These are phyloP conservation scores for Staphylotrichum longicolle DNA, from an alignment of 495 filamentous ascomycete species.

Conservation along the genomic window DNA sequence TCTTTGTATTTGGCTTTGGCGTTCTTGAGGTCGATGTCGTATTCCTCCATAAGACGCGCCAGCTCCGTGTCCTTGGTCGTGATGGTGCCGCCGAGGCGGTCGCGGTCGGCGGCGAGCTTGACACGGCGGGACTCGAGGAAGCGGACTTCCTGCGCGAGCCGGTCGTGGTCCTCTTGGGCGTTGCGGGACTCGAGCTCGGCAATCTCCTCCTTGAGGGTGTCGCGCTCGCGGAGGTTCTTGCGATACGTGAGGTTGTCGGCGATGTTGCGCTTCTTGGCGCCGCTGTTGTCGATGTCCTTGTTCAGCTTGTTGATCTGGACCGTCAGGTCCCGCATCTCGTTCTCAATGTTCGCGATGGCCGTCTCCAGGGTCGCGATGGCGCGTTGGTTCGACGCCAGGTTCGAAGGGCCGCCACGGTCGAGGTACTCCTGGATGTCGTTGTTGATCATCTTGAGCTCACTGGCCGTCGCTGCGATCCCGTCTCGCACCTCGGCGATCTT, in stretches of 20 bases:
- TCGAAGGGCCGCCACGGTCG: conserved; percentile 67
- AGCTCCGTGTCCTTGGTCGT: conserved; percentile 80
- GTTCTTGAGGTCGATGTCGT: conserved; percentile 80
- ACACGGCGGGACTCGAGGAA: conserved; percentile 60
- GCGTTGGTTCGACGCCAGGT: conserved; percentile 64
- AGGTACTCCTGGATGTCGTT: conserved; percentile 78
- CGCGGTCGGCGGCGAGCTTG: conserved; percentile 50
- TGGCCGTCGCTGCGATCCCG: conserved; percentile 65
- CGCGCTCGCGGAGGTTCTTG: conserved; percentile 63
- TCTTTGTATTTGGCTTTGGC: conserved; percentile 82
- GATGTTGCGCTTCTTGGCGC: conserved; percentile 76
- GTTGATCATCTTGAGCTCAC: conserved; percentile 71
- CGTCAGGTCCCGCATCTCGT: conserved; percentile 64
- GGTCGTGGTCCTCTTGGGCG: conserved; percentile 75
- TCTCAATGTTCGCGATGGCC: conserved; percentile 62
- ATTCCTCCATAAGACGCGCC: conserved; percentile 65
- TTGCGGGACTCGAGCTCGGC: conserved; percentile 73
- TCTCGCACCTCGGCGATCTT: conserved; percentile 69
- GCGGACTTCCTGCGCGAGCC: conserved; percentile 65
- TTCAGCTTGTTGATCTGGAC: conserved; percentile 73
- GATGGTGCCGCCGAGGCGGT: conserved; percentile 65
- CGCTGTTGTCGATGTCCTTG: conserved; percentile 70
- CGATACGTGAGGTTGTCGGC: conserved; percentile 84
- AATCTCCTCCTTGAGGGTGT: conserved; percentile 67
- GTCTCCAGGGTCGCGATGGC: conserved; percentile 66